Conservation (phyloP, 176 grass and related monocot genomes). For the Juncus effusus region DNA sequence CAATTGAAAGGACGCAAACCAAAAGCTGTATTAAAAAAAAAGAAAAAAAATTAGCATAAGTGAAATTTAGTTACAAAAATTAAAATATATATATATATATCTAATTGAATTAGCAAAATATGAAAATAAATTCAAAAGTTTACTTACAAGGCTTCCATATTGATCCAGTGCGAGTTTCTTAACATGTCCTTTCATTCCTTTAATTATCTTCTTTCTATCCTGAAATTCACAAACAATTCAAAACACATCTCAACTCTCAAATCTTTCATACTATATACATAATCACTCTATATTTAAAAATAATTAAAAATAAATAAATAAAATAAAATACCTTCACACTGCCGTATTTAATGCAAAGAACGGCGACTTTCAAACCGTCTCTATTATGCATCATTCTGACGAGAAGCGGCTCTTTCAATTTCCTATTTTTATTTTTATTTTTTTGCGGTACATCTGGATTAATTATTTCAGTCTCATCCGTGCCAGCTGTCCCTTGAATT, state of each 20-base stretch:
- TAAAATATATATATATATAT: not conserved
- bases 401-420: slow-evolving; percentile 62
- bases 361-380: slow-evolving; percentile 69
- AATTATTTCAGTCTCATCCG: slow-evolving; percentile 50
- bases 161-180: slow-evolving; percentile 76
- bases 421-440: slow-evolving; percentile 79
- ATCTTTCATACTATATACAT: slow-evolving; percentile 10
- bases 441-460: slow-evolving; percentile 47
- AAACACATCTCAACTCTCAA: not conserved
- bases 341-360: slow-evolving; percentile 74
- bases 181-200: slow-evolving; percentile 80
- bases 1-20: slow-evolving; percentile 65
- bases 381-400: slow-evolving; percentile 66
- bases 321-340: slow-evolving; percentile 54
- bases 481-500: slow-evolving; percentile 51
- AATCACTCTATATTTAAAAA: not conserved
- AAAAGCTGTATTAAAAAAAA: slow-evolving; percentile 49
- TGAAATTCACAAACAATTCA: slow-evolving; percentile 36
- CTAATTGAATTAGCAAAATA: not conserved
- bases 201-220: slow-evolving; percentile 95
- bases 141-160: slow-evolving; percentile 88
- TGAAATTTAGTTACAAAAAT: not conserved
- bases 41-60: slow-evolving; percentile 26
- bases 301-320: slow-evolving; percentile 5
- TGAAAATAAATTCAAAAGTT: slow-evolving; percentile 11